These are phyloP conservation scores for sunflower (Helianthus annuus) DNA, from an alignment of 129 eudicot genomes.

Conservation along the genomic window DNA sequence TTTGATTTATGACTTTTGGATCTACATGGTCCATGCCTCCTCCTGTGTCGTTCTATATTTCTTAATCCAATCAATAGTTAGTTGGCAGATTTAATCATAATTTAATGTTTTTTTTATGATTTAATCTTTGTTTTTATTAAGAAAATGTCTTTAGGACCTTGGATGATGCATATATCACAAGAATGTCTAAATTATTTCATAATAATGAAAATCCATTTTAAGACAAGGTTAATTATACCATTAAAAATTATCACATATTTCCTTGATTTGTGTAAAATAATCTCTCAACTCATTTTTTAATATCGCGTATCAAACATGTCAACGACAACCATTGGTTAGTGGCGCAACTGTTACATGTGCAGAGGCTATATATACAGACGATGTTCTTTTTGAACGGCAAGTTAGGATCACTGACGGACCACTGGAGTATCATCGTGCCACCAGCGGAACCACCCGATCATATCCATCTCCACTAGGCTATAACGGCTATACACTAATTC, in stretches of 20 bases:
- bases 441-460: no score
- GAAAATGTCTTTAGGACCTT: background rate
- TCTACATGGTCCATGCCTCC: background rate
- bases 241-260: background rate
- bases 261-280: background rate
- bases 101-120: background rate
- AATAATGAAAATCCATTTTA: no score
- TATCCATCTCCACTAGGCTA: no score
- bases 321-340: no score
- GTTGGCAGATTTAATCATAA: background rate
- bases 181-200: background rate
- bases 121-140: background rate
- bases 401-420: no score
- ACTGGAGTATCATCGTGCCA: no score
- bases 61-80: background rate
- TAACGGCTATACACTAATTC: no score
- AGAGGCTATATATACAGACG: no score
- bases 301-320: no score
- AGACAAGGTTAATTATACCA: no score
- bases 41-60: background rate
- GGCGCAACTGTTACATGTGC: no score
- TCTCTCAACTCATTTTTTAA: background rate
- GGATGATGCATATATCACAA: background rate
- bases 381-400: no score
- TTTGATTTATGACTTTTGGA: conserved; percentile 7